phyloP scores from a whole-genome alignment of 169 alveolate genomes.

The Cryptosporidium tyzzeri region DNA sequence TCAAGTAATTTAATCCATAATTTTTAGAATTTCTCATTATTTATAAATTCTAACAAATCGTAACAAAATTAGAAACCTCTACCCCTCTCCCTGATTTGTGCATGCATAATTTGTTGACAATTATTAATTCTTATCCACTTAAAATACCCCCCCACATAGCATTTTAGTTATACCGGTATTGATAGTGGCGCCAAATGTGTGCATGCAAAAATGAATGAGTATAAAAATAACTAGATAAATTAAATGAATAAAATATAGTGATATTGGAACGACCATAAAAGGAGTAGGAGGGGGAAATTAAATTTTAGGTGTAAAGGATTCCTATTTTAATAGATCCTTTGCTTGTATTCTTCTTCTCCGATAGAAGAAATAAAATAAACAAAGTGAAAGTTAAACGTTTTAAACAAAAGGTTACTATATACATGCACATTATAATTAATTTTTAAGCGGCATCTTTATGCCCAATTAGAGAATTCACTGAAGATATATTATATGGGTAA shows the following conservation, averaged over 20 bases:
- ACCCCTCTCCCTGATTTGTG: neutral
- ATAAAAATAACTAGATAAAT: neutral
- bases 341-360: neutral
- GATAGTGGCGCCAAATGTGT: neutral
- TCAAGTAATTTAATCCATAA: neutral
- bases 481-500: neutral
- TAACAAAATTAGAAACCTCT: too few relatives aligned
- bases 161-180: neutral
- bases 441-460: neutral
- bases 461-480: neutral
- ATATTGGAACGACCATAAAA: too few relatives aligned
- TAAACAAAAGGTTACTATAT: too few relatives aligned
- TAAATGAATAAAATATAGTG: too few relatives aligned
- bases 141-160: neutral
- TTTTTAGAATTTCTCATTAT: too few relatives aligned
- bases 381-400: neutral
- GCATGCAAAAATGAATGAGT: neutral
- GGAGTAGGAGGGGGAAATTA: too few relatives aligned
- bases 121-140: neutral
- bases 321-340: too few relatives aligned
- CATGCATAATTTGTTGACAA: neutral
- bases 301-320: neutral
- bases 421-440: neutral
- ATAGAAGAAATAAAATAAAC: neutral
- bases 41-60: too few relatives aligned